These are phyloP conservation scores for Penicillium parvum DNA, from an alignment of 495 filamentous ascomycete species.

Conservation along the genomic window DNA sequence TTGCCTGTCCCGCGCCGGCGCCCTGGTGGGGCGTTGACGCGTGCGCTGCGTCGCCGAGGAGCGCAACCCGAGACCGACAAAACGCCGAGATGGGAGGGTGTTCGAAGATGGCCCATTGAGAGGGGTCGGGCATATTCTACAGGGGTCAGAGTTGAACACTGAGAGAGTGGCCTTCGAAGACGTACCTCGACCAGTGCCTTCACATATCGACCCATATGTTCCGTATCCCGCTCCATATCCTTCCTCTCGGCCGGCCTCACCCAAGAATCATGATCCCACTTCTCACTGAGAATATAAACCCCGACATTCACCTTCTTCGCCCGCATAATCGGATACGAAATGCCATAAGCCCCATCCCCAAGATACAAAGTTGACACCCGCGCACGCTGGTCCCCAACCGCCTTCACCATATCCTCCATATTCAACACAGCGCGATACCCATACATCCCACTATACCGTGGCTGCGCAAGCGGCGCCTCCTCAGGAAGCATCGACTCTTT, in stretches of 20 bases:
- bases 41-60: conserved; percentile 68
- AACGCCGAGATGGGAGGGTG: conserved; percentile 53
- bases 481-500: conserved; percentile 42
- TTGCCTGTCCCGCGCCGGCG: conserved; percentile 61
- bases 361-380: conserved; percentile 53
- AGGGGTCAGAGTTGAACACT: not conserved
- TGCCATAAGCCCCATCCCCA: conserved; percentile 53
- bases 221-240: conserved; percentile 53
- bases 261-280: conserved; percentile 52
- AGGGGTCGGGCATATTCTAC: conserved; percentile 39
- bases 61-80: conserved; percentile 48
- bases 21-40: conserved; percentile 68
- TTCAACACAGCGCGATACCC: conserved; percentile 56
- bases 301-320: conserved; percentile 60
- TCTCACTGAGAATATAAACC: conserved; percentile 41
- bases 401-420: conserved; percentile 52
- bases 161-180: no score
- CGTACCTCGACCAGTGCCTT: conserved; percentile 42
- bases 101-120: conserved; percentile 63
- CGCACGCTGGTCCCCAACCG: conserved; percentile 49
- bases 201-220: conserved; percentile 48
- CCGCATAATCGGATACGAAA: conserved; percentile 64
- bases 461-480: conserved; percentile 29
- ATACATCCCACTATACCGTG: conserved; percentile 49
- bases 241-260: conserved; percentile 51